phyloP scores from a whole-genome alignment of 2,329 filamentous ascomycete species.

The Pleurostoma richardsiae region DNA sequence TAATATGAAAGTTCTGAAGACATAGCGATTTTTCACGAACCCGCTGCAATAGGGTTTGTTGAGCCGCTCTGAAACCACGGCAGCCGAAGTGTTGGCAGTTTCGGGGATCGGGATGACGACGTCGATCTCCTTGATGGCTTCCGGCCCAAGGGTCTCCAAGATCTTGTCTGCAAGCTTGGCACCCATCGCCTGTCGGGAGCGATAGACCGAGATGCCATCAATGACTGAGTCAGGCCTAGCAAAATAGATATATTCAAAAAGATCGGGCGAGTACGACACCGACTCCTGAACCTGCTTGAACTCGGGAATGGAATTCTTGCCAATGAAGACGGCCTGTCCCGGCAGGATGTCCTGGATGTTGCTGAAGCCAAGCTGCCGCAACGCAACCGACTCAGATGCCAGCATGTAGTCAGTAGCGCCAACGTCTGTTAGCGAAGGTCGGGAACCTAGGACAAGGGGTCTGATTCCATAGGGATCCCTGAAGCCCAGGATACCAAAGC shows the following conservation, averaged over 20 bases:
- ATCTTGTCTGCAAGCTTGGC: constrained; percentile 72
- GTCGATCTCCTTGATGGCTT: constrained; percentile 72
- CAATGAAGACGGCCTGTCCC: constrained; percentile 79
- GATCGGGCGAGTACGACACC: constrained; percentile 73
- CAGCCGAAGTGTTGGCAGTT: constrained; percentile 77
- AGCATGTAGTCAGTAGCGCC: constrained; percentile 80
- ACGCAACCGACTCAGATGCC: constrained; percentile 81
- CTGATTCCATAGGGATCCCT: constrained; percentile 78
- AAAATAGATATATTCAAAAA: constrained; percentile 87
- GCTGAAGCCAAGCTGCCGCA: constrained; percentile 74
- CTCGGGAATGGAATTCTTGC: constrained; percentile 68
- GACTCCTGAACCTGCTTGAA: constrained; percentile 70
- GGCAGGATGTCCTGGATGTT: constrained; percentile 74
- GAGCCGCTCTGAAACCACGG: constrained; percentile 68
- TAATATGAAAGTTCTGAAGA: constrained; percentile 66
- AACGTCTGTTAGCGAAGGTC: constrained; percentile 57
- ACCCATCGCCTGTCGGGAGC: constrained; percentile 83
- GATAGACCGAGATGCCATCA: constrained; percentile 83
- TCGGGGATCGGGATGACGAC: constrained; percentile 75
- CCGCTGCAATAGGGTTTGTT: constrained; percentile 74
- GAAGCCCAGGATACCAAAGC: constrained; percentile 74
- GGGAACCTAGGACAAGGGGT: constrained; percentile 72
- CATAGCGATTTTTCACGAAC: constrained; percentile 82
- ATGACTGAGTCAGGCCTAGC: constrained; percentile 77
- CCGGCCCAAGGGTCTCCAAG: constrained; percentile 58